Evolutionary conservation across 306 rosid genomes (phyloP).

Genomic region (Rosa persica): DNA sequence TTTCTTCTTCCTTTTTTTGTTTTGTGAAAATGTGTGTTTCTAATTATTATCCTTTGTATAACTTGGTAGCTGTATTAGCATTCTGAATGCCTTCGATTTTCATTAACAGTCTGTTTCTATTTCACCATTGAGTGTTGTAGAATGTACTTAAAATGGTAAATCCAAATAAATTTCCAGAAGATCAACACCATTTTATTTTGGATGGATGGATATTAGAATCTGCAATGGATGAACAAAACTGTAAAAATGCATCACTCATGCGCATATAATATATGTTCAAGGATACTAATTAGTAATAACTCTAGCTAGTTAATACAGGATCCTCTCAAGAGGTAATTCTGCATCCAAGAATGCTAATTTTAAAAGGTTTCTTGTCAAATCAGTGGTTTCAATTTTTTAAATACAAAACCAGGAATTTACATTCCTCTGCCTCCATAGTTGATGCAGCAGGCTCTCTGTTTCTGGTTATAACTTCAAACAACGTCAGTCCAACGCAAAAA

Average conservation of each 20-base stretch:
- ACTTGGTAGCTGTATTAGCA: not conserved
- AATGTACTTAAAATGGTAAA: not conserved
- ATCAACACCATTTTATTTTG: not conserved
- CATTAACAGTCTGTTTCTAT: not conserved
- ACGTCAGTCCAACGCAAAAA: not conserved
- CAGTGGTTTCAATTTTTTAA: not conserved
- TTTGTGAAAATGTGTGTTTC: not conserved
- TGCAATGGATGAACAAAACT: not conserved
- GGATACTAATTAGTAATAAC: not conserved
- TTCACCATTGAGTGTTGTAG: not conserved
- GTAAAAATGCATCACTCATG: not conserved
- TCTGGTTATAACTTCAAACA: not conserved
- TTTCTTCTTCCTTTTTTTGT: not conserved
- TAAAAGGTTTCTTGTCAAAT: not conserved
- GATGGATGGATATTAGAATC: not conserved
- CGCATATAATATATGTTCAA: not conserved
- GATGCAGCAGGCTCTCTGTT: not conserved
- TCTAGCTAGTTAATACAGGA: not conserved
- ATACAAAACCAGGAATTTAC: constrained; percentile 7
- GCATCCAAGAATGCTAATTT: not conserved
- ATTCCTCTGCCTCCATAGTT: not conserved
- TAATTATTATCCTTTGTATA: not conserved
- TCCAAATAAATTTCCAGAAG: not conserved
- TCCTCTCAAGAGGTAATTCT: not conserved
- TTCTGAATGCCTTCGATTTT: not conserved